Evolutionary conservation across 768 basidiomycete genomes (phyloP), one percentile per base, ranked within the genome.

Genomic region (Paxillus rubicundulus): DNA sequence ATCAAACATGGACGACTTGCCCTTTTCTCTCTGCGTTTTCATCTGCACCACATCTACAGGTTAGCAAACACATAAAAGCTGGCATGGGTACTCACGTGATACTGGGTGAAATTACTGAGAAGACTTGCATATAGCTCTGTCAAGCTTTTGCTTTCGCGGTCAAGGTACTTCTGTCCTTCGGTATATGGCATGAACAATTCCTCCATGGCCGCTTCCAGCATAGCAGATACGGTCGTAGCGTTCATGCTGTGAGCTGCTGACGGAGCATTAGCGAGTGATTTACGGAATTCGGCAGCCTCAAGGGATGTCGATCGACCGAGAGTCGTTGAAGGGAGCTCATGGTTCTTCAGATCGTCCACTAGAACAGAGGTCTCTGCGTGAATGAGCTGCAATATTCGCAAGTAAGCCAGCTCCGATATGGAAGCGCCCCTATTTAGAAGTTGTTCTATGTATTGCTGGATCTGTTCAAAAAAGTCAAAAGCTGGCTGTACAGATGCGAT

Each of bases 171-270:
- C 53, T 84, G 84, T 3, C 91, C 93, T 70, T 99, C 96, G 1
- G 86, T 88, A 63, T 95, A 98, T 3, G 92, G 90, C 18, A 94
- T 84, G 57, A 98, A 98, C 17, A 98, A 80, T 64, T 98, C 97
- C 56, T 98, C 97, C 82, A 97, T 86, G 8, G 93, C 90, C 8
- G 83, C 85, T 68, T 98, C 97, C n/a, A 99, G 77, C 90, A 98
- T 92, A 1, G 82, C 74, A 61, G 85, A 78, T 61, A 89, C 80
- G 9, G 82, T 77, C 9, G 79, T 70, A 0, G 77, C 53, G 16
- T 74, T 72, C 20, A 77, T 62, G 2, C 75, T 64, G 16, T 76
- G 72, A 33, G 77, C 66, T 20, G 80, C 71, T 4, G 74, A 63
- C n/a, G 70, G 55, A 4, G 61, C 45, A 14, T 76, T 77, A 20